Base-by-base conservation (phyloP, 2,329 filamentous ascomycete genomes). In the Fusarium clavum region DNA sequence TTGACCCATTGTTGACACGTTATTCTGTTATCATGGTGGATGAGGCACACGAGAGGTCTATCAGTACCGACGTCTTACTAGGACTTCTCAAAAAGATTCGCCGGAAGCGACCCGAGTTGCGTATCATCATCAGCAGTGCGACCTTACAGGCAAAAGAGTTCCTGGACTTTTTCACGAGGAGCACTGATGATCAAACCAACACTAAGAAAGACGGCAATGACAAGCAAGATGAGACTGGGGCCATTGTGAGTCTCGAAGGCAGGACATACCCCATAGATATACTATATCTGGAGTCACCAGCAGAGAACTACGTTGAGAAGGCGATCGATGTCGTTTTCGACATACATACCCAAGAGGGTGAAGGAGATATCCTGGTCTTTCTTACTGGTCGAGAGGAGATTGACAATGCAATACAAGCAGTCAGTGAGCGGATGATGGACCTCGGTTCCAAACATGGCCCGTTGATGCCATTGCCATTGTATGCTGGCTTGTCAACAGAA, bases 1-100 rank as follows among this genome's bases (percentile, higher is more conserved):
- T 98, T 6, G 96, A 99, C 79, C 96, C 96, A 14, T 82, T 98
- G 6, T 82, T 99, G 38, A 96, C 93, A 22, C 88, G 94, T 13
- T 99, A 99, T 78, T 97, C 94, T 0, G 92, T 97, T 46, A 93
- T 99, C 74, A 98, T 99, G 94, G 92, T 99, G 10, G 96, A 99
- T 77, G 95, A 98, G 81, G 96, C 95, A 9, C 96, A 99, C 77
- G 95, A 98, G 80, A 87, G 96, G 57, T 97, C 94, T 51, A 87
- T 98, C 63, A 97, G 93, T 78, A 97, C 94, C 1, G 96, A 99
- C 77, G 88, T 99, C 14, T 84, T 98, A 10, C 86, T 99, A 6
- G 95, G 96, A 0, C 83, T 98, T 16, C 81, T 99, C 41, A 98
- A 97, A 79, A 98, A 98, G 79, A 95, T 99, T 53, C 83, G 89